phyloP scores from a whole-genome alignment of 2,329 filamentous ascomycete species.

The Colletotrichum eleusines region DNA sequence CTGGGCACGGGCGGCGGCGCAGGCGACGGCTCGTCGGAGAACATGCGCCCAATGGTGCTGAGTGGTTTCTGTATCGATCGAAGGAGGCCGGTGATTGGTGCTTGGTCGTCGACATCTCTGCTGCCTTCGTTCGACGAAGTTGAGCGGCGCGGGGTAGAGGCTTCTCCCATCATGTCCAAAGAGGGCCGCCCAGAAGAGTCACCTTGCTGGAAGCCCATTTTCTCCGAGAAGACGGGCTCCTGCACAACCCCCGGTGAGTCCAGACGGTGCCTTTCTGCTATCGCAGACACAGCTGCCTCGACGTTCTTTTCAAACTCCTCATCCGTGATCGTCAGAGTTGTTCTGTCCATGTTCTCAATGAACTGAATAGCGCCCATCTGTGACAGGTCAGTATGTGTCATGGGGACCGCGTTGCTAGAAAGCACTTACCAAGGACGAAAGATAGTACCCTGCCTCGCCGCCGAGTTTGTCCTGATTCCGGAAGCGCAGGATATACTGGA shows the following conservation, averaged over 20 bases:
- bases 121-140: slow-evolving; percentile 64
- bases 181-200: slow-evolving; percentile 60
- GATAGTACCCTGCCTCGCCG: slow-evolving; percentile 98
- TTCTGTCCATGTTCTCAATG: slow-evolving; percentile 95
- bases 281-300: slow-evolving; percentile 94
- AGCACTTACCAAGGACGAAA: slow-evolving; percentile 83
- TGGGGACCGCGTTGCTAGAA: not conserved
- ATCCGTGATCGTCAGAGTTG: slow-evolving; percentile 91
- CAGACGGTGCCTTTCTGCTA: slow-evolving; percentile 86
- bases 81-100: slow-evolving; percentile 85
- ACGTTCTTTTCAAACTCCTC: slow-evolving; percentile 97
- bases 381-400: slow-evolving; percentile 32
- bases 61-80: slow-evolving; percentile 92
- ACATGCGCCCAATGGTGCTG: slow-evolving; percentile 93
- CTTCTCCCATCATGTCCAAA: slow-evolving; percentile 44
- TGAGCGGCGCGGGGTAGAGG: slow-evolving; percentile 63
- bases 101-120: slow-evolving; percentile 74
- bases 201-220: slow-evolving; percentile 52
- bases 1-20: slow-evolving; percentile 46
- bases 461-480: slow-evolving; percentile 97
- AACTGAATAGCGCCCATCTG: slow-evolving; percentile 93
- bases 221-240: slow-evolving; percentile 59
- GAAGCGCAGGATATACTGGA: slow-evolving; percentile 97
- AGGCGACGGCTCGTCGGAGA: slow-evolving; percentile 74
- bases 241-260: slow-evolving; percentile 59